These are phyloP conservation scores for Pythium plurisporium DNA, from an alignment of 352 stramenopile species.

Conservation along the genomic window DNA sequence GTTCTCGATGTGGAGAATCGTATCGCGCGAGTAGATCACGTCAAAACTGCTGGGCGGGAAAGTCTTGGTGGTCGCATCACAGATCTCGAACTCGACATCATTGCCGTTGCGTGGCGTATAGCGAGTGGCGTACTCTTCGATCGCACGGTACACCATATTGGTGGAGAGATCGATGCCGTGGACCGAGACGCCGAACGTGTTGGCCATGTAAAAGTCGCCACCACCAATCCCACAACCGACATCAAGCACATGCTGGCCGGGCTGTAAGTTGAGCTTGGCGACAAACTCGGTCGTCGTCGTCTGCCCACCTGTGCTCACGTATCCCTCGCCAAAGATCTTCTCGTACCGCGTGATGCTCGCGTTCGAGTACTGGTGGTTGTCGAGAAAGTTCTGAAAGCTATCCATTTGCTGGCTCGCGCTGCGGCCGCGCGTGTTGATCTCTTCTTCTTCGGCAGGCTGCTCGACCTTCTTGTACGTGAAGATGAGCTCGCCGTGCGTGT, in stretches of 20 bases:
- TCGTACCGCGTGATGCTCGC: constrained; percentile 35
- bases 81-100: constrained; percentile 40
- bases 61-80: constrained; percentile 28
- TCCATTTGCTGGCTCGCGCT: constrained; percentile 28
- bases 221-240: constrained; percentile 78
- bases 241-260: constrained; percentile 45
- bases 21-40: constrained; percentile 74
- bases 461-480: constrained; percentile 35
- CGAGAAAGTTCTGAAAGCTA: constrained; percentile 41
- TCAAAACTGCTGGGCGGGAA: constrained; percentile 37
- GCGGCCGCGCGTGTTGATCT: constrained; percentile 22
- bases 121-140: constrained; percentile 21
- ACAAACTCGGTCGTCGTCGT: constrained; percentile 39
- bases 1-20: constrained; percentile 67
- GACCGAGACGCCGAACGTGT: constrained; percentile 62
- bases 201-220: constrained; percentile 72
- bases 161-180: constrained; percentile 36
- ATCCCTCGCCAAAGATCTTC: constrained; percentile 40
- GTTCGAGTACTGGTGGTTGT: constrained; percentile 38
- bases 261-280: constrained; percentile 26
- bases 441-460: constrained; percentile 24
- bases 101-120: constrained; percentile 13
- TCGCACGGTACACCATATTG: constrained; percentile 35
- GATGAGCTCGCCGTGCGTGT: constrained; percentile 36
- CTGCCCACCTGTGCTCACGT: constrained; percentile 36